Percentiles rank a stretch among this genome's conserved stretches.
phyloP scores from a whole-genome alignment of 106 monocot species.

The Dendrobium nobile region DNA sequence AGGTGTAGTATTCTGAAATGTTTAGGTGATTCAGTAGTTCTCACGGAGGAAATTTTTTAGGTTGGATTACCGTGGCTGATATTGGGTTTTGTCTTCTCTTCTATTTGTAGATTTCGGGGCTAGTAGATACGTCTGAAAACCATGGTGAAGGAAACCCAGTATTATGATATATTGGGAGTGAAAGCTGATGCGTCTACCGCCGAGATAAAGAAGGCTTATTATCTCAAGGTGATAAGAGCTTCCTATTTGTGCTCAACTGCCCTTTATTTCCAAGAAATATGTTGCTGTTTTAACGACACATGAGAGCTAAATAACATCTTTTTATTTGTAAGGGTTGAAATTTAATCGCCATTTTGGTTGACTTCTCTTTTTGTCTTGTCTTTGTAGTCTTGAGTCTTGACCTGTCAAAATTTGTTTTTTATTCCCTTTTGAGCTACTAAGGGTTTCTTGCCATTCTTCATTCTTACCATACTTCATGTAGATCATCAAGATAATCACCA shows the following conservation, averaged over 20 bases:
- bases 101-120: neutral
- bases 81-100: neutral
- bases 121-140: neutral
- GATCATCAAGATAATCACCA: neutral
- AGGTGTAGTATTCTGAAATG: neutral
- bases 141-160: conserved; percentile 75
- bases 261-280: neutral
- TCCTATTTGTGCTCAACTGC: neutral
- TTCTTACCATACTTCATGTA: neutral
- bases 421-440: neutral
- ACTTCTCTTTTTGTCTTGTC: neutral
- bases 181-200: conserved; percentile 59
- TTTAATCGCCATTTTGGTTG: neutral
- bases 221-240: conserved; percentile 48
- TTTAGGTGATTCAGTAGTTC: neutral
- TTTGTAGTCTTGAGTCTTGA: neutral
- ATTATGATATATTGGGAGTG: conserved; percentile 77
- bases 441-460: neutral
- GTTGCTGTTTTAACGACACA: neutral
- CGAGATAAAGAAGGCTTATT: conserved; percentile 90
- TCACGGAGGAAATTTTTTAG: neutral
- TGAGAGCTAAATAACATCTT: neutral
- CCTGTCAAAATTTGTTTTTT: too few relatives aligned
- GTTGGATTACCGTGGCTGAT: neutral
- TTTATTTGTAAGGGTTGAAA: neutral